phyloP scores from a whole-genome alignment of 1,284 basidiomycete genomes.

The Xanthoconium separans region DNA sequence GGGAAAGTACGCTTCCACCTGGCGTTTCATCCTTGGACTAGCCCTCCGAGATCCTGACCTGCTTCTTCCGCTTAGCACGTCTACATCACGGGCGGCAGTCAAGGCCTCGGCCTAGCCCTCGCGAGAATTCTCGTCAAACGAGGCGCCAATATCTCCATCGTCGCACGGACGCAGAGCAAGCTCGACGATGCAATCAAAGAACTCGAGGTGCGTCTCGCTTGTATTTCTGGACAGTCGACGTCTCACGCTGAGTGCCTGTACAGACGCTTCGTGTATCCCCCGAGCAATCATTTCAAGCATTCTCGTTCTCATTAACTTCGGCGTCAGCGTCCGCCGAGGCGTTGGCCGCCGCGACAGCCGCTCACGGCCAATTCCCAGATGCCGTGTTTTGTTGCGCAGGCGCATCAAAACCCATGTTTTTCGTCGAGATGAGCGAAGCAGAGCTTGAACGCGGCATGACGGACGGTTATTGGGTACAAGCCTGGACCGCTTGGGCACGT shows the following conservation, averaged over 20 bases:
- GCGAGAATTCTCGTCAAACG: constrained; percentile 56
- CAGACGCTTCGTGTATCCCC: constrained; percentile 39
- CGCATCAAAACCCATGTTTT: constrained; percentile 55
- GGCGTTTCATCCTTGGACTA: background rate
- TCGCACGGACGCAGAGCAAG: constrained; percentile 60
- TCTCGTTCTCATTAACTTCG: constrained; percentile 54
- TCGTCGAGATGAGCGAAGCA: constrained; percentile 55
- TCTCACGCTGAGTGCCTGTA: too few species aligned
- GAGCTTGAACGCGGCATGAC: constrained; percentile 55
- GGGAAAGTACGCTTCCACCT: constrained; percentile 20
- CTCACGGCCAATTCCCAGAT: constrained; percentile 55
- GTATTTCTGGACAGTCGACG: too few species aligned
- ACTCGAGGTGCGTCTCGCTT: constrained; percentile 47
- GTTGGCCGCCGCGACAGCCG: constrained; percentile 45
- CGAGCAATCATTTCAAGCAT: constrained; percentile 48
- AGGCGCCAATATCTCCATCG: constrained; percentile 72
- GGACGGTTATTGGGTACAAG: constrained; percentile 69
- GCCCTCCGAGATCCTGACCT: background rate
- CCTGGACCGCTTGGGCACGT: constrained; percentile 78
- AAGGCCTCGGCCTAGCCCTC: constrained; percentile 67
- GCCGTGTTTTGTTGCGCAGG: constrained; percentile 73
- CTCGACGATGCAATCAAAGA: constrained; percentile 50
- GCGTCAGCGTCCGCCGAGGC: constrained; percentile 47
- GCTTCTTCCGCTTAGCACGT: constrained; percentile 21
- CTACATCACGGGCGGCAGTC: constrained; percentile 35